A percentile compares a stretch with the other conserved stretches of the same genome.
Conservation (phyloP, 2,329 filamentous ascomycete species). For the Trichoderma lentiforme region DNA sequence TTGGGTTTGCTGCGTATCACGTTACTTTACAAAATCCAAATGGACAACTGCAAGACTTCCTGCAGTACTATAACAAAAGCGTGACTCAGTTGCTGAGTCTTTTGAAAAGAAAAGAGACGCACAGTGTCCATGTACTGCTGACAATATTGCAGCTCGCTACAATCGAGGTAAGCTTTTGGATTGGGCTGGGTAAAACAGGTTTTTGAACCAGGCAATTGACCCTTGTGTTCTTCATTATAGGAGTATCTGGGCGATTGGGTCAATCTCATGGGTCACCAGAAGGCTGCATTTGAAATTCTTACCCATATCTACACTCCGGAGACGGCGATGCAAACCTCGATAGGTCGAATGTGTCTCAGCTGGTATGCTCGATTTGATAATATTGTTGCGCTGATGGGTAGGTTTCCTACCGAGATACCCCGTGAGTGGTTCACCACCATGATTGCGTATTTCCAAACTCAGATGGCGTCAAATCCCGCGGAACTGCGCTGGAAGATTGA, state of each 20-base stretch:
- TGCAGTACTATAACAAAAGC: slow-evolving; percentile 87
- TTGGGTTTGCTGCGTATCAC: slow-evolving; percentile 87
- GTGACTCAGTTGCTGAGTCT: slow-evolving; percentile 72
- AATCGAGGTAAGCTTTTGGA: slow-evolving; percentile 68
- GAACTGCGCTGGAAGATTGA: slow-evolving; percentile 66
- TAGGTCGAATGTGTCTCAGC: slow-evolving; percentile 69
- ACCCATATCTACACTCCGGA: slow-evolving; percentile 74
- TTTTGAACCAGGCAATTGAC: not conserved
- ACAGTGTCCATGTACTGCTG: slow-evolving; percentile 70
- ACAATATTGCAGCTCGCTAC: slow-evolving; percentile 90
- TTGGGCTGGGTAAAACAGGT: slow-evolving; percentile 3
- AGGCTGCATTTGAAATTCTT: slow-evolving; percentile 79
- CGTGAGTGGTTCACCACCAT: slow-evolving; percentile 73
- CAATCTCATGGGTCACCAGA: slow-evolving; percentile 88
- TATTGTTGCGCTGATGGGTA: slow-evolving; percentile 77
- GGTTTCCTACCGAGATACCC: slow-evolving; percentile 68
- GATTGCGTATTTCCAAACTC: slow-evolving; percentile 59
- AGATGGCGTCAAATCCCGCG: slow-evolving; percentile 56
- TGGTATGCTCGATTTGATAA: slow-evolving; percentile 93
- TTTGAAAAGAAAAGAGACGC: slow-evolving; percentile 66
- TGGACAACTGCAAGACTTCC: slow-evolving; percentile 74
- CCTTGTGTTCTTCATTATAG: slow-evolving; percentile 41
- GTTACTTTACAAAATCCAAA: slow-evolving; percentile 66
- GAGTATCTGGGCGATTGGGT: slow-evolving; percentile 96
- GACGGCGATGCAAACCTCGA: slow-evolving; percentile 66